These are phyloP conservation scores for Apocynum venetum DNA, from an alignment of 257 asterid species.

Conservation along the genomic window DNA sequence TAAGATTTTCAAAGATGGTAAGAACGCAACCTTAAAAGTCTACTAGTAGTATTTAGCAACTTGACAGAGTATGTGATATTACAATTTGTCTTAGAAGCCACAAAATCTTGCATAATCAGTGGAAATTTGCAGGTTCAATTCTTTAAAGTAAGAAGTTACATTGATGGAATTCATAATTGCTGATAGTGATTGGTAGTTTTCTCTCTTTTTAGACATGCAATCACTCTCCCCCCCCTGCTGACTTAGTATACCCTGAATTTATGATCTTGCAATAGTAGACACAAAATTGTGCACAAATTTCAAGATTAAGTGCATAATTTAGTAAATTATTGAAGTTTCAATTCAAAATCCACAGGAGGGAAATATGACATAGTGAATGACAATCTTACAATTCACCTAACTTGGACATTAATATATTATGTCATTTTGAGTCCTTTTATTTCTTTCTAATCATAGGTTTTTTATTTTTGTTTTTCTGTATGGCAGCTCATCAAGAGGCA, in stretches of 20 bases:
- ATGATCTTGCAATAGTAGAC: neutral
- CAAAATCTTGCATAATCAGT: constrained; percentile 1
- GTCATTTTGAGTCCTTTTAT: neutral
- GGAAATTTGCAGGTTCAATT: neutral
- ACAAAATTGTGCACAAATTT: neutral
- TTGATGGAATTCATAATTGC: constrained; percentile 9
- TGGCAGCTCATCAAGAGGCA: constrained; percentile 88
- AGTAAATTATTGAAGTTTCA: neutral
- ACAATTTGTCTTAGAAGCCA: neutral
- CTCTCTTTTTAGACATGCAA: constrained; percentile 5
- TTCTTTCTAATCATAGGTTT: neutral
- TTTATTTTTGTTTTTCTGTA: neutral
- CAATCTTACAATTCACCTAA: constrained; percentile 4
- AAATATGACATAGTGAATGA: neutral
- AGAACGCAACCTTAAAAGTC: neutral
- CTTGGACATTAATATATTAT: constrained; percentile 1
- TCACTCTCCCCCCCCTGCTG: neutral
- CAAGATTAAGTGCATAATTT: neutral
- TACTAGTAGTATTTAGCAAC: neutral
- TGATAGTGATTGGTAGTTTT: neutral
- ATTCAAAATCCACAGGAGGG: constrained; percentile 1
- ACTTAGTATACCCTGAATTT: neutral
- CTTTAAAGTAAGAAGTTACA: constrained; percentile 9
- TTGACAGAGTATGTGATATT: neutral
- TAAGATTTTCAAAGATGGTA: constrained; percentile 91